Conservation (phyloP, 2,329 filamentous ascomycete species). For the Hawksworthiomyces lignivorus region DNA sequence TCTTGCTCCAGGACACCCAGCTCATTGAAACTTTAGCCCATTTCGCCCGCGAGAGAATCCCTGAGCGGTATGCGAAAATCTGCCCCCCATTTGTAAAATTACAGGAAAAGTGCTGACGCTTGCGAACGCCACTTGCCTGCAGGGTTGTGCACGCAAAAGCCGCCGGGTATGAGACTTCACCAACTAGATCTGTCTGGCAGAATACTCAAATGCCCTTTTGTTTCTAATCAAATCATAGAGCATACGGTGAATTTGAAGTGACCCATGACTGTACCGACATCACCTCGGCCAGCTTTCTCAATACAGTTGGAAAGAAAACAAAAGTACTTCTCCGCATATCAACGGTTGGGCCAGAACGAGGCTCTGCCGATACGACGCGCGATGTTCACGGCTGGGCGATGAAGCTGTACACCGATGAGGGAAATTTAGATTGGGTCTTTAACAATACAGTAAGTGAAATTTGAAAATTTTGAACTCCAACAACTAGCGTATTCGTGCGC, state of each 20-base stretch:
- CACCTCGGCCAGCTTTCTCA: conserved; percentile 47
- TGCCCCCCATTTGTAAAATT: no score
- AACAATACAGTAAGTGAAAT: conserved; percentile 8
- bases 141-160: conserved; percentile 4
- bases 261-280: conserved; percentile 50
- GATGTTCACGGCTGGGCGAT: conserved; percentile 59
- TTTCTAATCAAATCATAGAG: no score
- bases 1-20: conserved; percentile 43
- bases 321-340: conserved; percentile 50
- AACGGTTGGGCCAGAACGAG: conserved; percentile 23
- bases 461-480: no score
- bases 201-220: not conserved
- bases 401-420: conserved; percentile 57
- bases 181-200: not conserved
- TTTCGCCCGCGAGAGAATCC: conserved; percentile 51
- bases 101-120: no score
- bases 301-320: conserved; percentile 44
- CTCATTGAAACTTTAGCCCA: conserved; percentile 49
- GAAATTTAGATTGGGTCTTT: conserved; percentile 49
- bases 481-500: no score
- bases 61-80: conserved; percentile 39
- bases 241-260: conserved; percentile 49
- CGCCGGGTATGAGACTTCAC: conserved; percentile 1
- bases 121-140: not conserved
- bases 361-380: conserved; percentile 45